Evolutionary conservation across 192 early-diverging fungal genomes (phyloP).

Genomic region (Coemansia sp.): DNA sequence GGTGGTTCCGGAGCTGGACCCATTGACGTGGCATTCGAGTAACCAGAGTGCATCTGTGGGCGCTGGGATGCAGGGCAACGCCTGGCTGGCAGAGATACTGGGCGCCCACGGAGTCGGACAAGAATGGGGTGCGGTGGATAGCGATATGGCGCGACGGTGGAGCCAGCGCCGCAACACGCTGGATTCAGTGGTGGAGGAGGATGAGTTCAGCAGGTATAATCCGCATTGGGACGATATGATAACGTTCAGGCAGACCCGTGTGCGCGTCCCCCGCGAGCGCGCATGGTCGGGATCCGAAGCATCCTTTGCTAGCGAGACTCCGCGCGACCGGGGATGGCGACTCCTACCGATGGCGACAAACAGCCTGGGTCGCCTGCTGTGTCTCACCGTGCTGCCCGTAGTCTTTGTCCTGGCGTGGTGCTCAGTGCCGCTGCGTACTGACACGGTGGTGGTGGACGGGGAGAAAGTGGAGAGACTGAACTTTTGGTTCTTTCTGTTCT

Average conservation of each 20-base stretch:
- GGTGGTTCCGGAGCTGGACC: constrained; percentile 16
- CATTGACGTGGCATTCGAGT: constrained; percentile 40
- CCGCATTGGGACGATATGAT: constrained; percentile 64
- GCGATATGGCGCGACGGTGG: constrained; percentile 22
- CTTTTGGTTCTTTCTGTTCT: constrained; percentile 80
- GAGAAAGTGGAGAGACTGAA: constrained; percentile 51
- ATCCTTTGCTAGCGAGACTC: not conserved
- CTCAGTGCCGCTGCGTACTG: constrained; percentile 59
- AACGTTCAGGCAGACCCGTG: constrained; percentile 54
- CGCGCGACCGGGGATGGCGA: constrained; percentile 29
- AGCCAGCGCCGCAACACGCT: constrained; percentile 35
- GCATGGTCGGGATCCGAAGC: constrained; percentile 51
- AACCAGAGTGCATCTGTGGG: not conserved
- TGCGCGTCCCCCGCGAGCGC: constrained; percentile 44
- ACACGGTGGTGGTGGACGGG: constrained; percentile 18
- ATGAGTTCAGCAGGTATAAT: constrained; percentile 34
- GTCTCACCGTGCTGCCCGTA: constrained; percentile 59
- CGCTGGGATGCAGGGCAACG: constrained; percentile 12
- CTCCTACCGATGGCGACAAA: constrained; percentile 53
- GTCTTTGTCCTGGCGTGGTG: constrained; percentile 59
- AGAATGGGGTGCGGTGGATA: constrained; percentile 24
- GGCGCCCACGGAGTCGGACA: constrained; percentile 35
- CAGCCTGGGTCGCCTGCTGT: constrained; percentile 39
- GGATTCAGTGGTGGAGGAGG: constrained; percentile 34
- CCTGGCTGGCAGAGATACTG: constrained; percentile 37